A percentile compares a stretch with the other conserved stretches of the same genome.
These are phyloP conservation scores for Pleurotus tuber-regium DNA, from an alignment of 768 basidiomycete species.

Conservation along the genomic window DNA sequence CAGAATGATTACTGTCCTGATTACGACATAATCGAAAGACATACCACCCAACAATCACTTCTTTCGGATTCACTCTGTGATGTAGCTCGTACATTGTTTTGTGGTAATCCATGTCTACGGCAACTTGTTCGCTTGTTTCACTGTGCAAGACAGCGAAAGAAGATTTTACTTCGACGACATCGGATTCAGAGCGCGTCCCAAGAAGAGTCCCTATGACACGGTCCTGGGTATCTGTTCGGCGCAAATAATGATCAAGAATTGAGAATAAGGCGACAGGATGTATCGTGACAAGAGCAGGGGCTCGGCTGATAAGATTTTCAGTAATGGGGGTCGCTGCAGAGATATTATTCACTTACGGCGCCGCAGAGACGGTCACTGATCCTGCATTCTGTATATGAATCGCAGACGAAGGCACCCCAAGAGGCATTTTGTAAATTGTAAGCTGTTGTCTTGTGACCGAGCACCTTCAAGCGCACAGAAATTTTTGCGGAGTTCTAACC, in stretches of 20 bases:
- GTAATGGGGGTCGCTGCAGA: background rate
- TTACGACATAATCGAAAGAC: slow-evolving; percentile 23
- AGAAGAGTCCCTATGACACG: slow-evolving; percentile 96
- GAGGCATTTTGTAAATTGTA: slow-evolving; percentile 39
- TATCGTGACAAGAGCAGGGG: slow-evolving; percentile 73
- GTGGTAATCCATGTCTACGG: slow-evolving; percentile 96
- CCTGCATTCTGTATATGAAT: slow-evolving; percentile 42
- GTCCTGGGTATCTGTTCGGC: slow-evolving; percentile 75
- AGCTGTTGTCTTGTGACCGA: slow-evolving; percentile 2
- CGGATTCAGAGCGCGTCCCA: slow-evolving; percentile 67
- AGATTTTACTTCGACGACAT: slow-evolving; percentile 71
- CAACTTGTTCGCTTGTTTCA: slow-evolving; percentile 90
- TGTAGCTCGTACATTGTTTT: slow-evolving; percentile 90
- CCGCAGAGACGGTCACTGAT: slow-evolving; percentile 28
- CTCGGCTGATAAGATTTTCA: slow-evolving; percentile 44
- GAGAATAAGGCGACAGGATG: slow-evolving; percentile 93
- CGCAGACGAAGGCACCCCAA: slow-evolving; percentile 48
- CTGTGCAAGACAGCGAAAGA: slow-evolving; percentile 92
- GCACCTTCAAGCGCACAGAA: background rate
- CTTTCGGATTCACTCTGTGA: slow-evolving; percentile 79
- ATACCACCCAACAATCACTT: slow-evolving; percentile 94
- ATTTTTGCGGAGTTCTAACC: slow-evolving; percentile 35
- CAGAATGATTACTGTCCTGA: background rate
- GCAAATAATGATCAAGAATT: slow-evolving; percentile 95
- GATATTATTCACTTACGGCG: slow-evolving; percentile 31